A percentile compares a stretch with the other conserved stretches of the same genome.
phyloP scores from a whole-genome alignment of 2,329 filamentous ascomycete genomes.

The Dothiorella sarmentorum region DNA sequence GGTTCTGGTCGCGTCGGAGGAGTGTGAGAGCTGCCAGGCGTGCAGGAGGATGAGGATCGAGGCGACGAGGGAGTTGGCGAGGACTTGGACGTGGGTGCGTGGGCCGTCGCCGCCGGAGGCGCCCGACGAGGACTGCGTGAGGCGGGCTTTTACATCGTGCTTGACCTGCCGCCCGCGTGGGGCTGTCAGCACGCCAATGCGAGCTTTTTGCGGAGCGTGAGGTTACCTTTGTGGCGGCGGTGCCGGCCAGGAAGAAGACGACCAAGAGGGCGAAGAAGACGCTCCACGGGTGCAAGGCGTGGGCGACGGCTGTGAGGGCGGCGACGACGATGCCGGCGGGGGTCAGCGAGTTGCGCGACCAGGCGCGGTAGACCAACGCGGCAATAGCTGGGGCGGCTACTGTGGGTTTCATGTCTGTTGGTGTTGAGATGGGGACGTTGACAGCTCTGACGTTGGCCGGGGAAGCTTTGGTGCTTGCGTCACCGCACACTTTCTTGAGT shows the following conservation, averaged over 20 bases:
- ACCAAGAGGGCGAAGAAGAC: constrained; percentile 81
- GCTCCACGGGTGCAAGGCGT: constrained; percentile 90
- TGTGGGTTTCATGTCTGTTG: constrained; percentile 24
- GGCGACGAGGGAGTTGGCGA: constrained; percentile 82
- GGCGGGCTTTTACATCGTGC: constrained; percentile 74
- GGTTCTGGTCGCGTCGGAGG: constrained; percentile 22
- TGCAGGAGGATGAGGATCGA: constrained; percentile 60
- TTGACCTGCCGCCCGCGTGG: too few species aligned
- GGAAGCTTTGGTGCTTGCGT: not conserved
- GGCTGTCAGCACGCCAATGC: not conserved
- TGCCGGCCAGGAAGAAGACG: constrained; percentile 85
- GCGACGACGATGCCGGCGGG: constrained; percentile 70
- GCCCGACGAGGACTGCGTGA: constrained; percentile 76
- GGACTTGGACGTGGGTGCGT: constrained; percentile 80
- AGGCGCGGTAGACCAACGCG: constrained; percentile 40
- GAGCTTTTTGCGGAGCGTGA: not conserved
- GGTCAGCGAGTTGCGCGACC: constrained; percentile 62
- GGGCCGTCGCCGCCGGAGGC: constrained; percentile 74
- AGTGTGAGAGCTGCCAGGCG: constrained; percentile 40
- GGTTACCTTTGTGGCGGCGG: constrained; percentile 72
- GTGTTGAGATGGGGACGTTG: not conserved
- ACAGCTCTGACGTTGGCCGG: constrained; percentile 1
- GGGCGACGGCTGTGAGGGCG: constrained; percentile 67
- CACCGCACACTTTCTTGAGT: not conserved
- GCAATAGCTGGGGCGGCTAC: constrained; percentile 31